A percentile compares a stretch with the other conserved stretches of the same genome.
These are phyloP conservation scores for Cladosporium colombiae DNA, from an alignment of 2,329 filamentous ascomycete genomes.

Conservation along the genomic window DNA sequence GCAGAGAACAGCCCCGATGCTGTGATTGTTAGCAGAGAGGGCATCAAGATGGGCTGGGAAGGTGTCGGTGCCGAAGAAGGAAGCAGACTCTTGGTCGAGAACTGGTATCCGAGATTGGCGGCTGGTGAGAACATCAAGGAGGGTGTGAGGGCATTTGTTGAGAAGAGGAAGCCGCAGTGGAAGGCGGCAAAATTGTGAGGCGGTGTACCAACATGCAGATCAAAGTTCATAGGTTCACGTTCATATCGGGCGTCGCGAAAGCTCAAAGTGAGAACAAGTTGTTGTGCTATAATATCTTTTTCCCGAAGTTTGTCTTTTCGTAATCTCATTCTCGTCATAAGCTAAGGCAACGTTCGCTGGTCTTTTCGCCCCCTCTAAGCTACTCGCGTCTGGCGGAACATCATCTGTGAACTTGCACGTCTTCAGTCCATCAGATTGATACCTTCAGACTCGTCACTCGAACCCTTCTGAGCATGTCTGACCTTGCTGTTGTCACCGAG, in stretches of 20 bases:
- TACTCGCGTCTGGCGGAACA: not conserved
- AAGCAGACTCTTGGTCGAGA: conserved; percentile 58
- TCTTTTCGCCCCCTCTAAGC: not conserved
- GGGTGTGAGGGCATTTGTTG: conserved; percentile 73
- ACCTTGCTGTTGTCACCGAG: not conserved
- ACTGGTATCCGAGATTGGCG: conserved; percentile 61
- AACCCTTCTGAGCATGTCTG: not conserved
- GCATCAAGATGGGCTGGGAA: conserved; percentile 73
- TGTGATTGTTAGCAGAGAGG: conserved; percentile 72
- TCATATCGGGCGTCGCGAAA: not conserved
- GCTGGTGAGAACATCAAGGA: conserved; percentile 73
- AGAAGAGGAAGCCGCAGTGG: conserved; percentile 72
- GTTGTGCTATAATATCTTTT: not conserved
- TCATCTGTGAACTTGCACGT: not conserved
- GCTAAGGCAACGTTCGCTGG: not conserved
- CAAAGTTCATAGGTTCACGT: not conserved
- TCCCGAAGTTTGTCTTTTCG: not conserved
- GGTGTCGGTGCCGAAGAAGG: conserved; percentile 64
- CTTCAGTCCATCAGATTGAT: not conserved
- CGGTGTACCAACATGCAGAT: not conserved
- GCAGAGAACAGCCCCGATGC: conserved; percentile 71
- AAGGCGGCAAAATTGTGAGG: conserved; percentile 46
- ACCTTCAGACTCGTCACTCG: not conserved
- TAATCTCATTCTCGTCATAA: not conserved
- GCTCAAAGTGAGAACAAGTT: not conserved